Evolutionary conservation across 2,329 filamentous ascomycete species (phyloP).

Genomic region (Pseudopithomyces chartarum): DNA sequence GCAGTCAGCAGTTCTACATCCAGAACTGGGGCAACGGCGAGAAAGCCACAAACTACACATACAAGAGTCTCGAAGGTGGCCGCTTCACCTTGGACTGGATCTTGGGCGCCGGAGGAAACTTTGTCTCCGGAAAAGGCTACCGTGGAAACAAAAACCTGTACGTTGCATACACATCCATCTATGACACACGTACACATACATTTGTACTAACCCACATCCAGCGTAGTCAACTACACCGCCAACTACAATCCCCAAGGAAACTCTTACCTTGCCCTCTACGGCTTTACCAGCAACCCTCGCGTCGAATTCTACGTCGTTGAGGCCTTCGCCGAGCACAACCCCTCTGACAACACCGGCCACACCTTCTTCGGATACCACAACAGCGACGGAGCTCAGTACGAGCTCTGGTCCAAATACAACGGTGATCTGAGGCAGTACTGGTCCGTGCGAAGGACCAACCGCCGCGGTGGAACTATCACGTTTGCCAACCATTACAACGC

Average conservation of each 20-base stretch:
- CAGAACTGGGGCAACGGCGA: constrained; percentile 12
- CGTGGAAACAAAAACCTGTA: too few relatives aligned
- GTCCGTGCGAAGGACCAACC: constrained; percentile 8
- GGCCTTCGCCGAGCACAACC: constrained; percentile 37
- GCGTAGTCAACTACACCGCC: constrained; percentile 50
- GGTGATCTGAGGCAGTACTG: constrained; percentile 6
- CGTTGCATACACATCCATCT: too few relatives aligned
- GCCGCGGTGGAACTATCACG: constrained; percentile 8
- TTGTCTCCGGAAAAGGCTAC: too few relatives aligned
- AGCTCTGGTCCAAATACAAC: constrained; percentile 9
- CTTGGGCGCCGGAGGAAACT: background rate
- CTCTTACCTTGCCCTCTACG: constrained; percentile 59
- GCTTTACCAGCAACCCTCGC: constrained; percentile 56
- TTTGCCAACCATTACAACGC: constrained; percentile 7
- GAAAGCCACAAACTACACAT: constrained; percentile 9
- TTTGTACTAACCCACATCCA: background rate
- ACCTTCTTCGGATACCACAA: constrained; percentile 7
- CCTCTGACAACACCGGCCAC: constrained; percentile 43
- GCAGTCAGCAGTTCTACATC: constrained; percentile 8
- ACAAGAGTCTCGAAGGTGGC: constrained; percentile 10
- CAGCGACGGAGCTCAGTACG: constrained; percentile 7
- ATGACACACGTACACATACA: too few relatives aligned
- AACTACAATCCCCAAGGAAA: constrained; percentile 51
- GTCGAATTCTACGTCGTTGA: constrained; percentile 63
- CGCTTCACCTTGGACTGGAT: constrained; percentile 11